Base-by-base conservation (phyloP, 2,329 filamentous ascomycete genomes). In the Capronia epimyces region DNA sequence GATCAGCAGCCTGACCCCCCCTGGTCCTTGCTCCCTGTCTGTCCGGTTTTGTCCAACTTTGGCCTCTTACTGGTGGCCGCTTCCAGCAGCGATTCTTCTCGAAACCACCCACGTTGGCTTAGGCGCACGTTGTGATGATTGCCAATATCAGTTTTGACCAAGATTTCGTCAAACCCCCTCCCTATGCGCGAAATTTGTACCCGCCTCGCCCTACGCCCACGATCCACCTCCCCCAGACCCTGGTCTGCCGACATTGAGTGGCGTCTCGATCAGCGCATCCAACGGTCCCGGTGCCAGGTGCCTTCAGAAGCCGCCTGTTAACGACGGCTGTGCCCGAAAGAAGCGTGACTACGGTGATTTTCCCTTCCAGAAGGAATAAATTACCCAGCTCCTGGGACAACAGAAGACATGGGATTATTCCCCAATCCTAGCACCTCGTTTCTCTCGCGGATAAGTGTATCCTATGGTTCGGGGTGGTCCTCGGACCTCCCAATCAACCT, bases 81-180 rank as follows among this genome's bases (percentile, higher is more conserved):
- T 43, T 31, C 9, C 31, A 31, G 25, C 13, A 29, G 31, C 37
- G 36, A 47, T 48, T n/a, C 31, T 48, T 46, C 51, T 59, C 37
- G 48, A 59, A 57, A 57, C 55, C 54, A 53, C 41, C 34, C 37
- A 22, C 20, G 22, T 32, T 37, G 34, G 25, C 39, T 46, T 36
- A 37, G 42, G 43, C 46, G 45, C 49, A 55, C 21, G 16, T 20
- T 45, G 37, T 49, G 43, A 49, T 55, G 51, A 55, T 55, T 54
- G 47, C 47, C 49, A 54, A 55, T 50, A 50, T 57, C 52, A 49
- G 29, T 15, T 32, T 32, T 50, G 45, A 48, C 52, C 55, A 53
- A 50, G 43, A 43, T 52, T 31, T 15, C n/a, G 51, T 50, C 51
- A 50, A 51, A 44, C 41, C 43, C 31, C 31, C 36, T 42, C 22